A percentile compares a stretch with the other conserved stretches of the same genome.
Evolutionary conservation across 2,329 filamentous ascomycete species (phyloP).

Genomic region (Zymoseptoria tritici): DNA sequence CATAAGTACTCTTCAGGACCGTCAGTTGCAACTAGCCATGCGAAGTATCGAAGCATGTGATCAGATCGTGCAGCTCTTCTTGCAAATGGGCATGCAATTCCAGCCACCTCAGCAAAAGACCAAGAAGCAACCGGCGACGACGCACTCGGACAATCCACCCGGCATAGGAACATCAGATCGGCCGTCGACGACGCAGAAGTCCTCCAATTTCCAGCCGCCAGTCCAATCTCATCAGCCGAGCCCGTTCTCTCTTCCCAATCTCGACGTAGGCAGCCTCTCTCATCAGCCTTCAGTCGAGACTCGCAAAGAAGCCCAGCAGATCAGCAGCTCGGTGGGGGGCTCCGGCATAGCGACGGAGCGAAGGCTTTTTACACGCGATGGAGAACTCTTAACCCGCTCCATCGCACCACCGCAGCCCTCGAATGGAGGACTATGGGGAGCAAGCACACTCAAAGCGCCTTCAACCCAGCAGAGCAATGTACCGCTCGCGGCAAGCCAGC

Average conservation of each 20-base stretch:
- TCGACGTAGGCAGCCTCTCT: slow-evolving; percentile 9
- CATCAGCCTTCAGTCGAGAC: background rate
- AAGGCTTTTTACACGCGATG: background rate
- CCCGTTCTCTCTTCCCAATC: slow-evolving; percentile 6
- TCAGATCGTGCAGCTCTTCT: slow-evolving; percentile 18
- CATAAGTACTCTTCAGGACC: slow-evolving; percentile 13
- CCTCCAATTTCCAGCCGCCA: background rate
- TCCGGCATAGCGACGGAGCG: background rate
- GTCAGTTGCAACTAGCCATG: slow-evolving; percentile 29
- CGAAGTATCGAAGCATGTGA: slow-evolving; percentile 16
- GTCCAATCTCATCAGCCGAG: background rate
- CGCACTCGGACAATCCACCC: slow-evolving; percentile 1
- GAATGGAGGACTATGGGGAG: background rate
- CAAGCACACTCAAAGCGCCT: background rate
- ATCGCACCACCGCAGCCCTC: background rate
- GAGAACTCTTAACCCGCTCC: background rate
- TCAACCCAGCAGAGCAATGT: too few relatives aligned
- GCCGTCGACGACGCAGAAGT: slow-evolving; percentile 6
- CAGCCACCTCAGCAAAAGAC: slow-evolving; percentile 12
- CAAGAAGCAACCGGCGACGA: slow-evolving; percentile 1
- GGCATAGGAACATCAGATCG: background rate
- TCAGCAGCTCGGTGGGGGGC: background rate
- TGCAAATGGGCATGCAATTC: slow-evolving; percentile 23
- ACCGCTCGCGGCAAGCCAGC: background rate
- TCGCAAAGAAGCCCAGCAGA: background rate